phyloP scores from a whole-genome alignment of 148 eudicot species.

The Dysphania ambrosioides region DNA sequence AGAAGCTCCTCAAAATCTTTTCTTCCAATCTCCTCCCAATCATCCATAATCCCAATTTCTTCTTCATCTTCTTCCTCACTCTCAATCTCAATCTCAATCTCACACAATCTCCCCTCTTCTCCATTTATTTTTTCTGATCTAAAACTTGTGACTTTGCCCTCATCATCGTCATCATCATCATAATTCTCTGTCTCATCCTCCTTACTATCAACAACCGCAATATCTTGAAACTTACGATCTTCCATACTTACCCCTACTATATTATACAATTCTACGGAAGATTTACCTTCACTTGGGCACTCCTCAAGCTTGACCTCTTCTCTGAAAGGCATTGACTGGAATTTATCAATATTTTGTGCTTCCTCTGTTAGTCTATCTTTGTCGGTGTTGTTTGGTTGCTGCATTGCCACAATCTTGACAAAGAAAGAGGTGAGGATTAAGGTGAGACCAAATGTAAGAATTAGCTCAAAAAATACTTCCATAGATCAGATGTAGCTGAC shows the following conservation, averaged over 20 bases:
- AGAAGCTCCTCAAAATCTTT: conserved; percentile 31
- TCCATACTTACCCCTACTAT: conserved; percentile 24
- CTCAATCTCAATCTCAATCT: conserved; percentile 31
- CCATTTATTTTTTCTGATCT: conserved; percentile 7
- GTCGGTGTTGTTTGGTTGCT: conserved; percentile 1
- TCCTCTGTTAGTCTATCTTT: conserved; percentile 1
- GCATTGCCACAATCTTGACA: conserved; percentile 23
- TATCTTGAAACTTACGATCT: conserved; percentile 2
- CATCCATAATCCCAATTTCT: conserved; percentile 24
- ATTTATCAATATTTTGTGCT: conserved; percentile 16
- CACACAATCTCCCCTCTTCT: conserved; percentile 12
- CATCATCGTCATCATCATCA: not conserved
- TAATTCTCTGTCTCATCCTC: not conserved
- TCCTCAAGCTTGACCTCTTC: conserved; percentile 25
- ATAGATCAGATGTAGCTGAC: conserved; percentile 2
- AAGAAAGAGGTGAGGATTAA: conserved; percentile 26
- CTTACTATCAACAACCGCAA: not conserved
- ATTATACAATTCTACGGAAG: conserved; percentile 13
- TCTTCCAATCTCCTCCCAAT: conserved; percentile 31
- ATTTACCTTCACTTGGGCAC: conserved; percentile 17
- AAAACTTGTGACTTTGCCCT: no score
- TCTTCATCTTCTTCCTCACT: conserved; percentile 5
- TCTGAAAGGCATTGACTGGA: conserved; percentile 20
- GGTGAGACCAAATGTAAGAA: conserved; percentile 28
- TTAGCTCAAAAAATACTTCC: conserved; percentile 30